phyloP scores from a whole-genome alignment of 352 stramenopile genomes.

The Globisporangium parvum region DNA sequence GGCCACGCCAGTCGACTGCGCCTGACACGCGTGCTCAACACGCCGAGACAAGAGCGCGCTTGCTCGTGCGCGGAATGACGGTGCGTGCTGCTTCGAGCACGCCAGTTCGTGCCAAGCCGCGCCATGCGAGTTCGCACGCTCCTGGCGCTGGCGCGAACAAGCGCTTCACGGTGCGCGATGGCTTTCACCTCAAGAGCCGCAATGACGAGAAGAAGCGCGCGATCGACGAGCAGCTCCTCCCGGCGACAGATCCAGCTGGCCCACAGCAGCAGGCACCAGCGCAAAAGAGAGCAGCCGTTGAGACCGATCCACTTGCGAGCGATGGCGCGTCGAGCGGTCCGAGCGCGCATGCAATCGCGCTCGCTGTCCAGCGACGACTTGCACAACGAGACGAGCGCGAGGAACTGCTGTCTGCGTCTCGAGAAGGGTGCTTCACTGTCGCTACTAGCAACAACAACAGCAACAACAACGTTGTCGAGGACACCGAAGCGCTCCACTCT shows the following conservation, averaged over 20 bases:
- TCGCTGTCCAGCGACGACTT: not conserved
- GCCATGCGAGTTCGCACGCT: not conserved
- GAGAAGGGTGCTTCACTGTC: not conserved
- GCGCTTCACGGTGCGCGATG: conserved; percentile 57
- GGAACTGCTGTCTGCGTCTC: too few species aligned
- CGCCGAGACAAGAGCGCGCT: too few species aligned
- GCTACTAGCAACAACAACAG: not conserved
- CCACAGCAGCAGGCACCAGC: not conserved
- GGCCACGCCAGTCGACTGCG: too few species aligned
- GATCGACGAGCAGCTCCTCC: conserved; percentile 34
- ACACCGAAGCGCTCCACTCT: not conserved
- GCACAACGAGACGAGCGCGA: too few species aligned
- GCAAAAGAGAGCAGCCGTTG: not conserved
- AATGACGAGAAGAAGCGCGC: conserved; percentile 39
- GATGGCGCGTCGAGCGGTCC: not conserved
- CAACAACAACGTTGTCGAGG: not conserved
- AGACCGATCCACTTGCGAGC: not conserved
- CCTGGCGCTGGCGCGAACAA: conserved; percentile 13
- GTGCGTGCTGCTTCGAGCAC: not conserved
- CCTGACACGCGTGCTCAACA: not conserved
- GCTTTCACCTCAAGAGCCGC: conserved; percentile 58
- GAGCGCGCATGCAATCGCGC: not conserved
- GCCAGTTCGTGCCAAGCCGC: not conserved
- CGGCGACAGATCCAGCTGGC: not conserved
- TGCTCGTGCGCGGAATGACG: not conserved